These are phyloP conservation scores for Coemansia sp. DNA, from an alignment of 371 early-diverging fungal genomes.

Conservation along the genomic window DNA sequence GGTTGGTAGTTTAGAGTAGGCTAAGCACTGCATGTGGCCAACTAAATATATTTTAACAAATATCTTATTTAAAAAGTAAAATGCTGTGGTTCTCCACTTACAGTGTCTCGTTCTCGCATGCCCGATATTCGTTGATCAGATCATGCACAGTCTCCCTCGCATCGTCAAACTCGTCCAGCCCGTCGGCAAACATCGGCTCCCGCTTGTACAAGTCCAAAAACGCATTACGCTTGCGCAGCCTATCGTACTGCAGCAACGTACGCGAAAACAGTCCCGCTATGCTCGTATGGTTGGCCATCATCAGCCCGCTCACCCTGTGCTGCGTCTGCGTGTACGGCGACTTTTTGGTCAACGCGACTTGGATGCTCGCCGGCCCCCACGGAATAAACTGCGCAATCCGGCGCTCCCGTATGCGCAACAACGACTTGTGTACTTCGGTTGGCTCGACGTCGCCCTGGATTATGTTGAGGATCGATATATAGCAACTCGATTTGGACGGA, in stretches of 20 bases:
- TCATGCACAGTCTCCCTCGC: slow-evolving; percentile 58
- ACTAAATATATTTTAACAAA: no score
- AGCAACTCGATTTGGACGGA: slow-evolving; percentile 88
- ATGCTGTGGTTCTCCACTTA: no score
- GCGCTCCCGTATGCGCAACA: slow-evolving; percentile 92
- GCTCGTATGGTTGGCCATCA: slow-evolving; percentile 98
- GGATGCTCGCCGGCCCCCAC: slow-evolving; percentile 99
- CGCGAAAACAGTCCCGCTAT: slow-evolving; percentile 92
- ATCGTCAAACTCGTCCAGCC: slow-evolving; percentile 88
- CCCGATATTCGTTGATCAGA: slow-evolving; percentile 89
- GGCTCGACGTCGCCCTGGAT: slow-evolving; percentile 98
- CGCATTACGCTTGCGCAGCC: slow-evolving; percentile 96
- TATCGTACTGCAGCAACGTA: slow-evolving; percentile 95
- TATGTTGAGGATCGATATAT: slow-evolving; percentile 93
- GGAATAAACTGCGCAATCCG: slow-evolving; percentile 96
- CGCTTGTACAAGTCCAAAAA: slow-evolving; percentile 96
- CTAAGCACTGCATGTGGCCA: no score
- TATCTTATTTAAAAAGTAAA: no score
- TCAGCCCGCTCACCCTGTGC: slow-evolving; percentile 95
- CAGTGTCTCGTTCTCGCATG: slow-evolving; percentile 65
- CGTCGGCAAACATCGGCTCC: slow-evolving; percentile 77
- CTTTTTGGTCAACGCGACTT: slow-evolving; percentile 91
- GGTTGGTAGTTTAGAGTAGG: no score
- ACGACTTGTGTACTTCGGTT: slow-evolving; percentile 96
- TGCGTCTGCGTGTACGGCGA: slow-evolving; percentile 89